phyloP scores from a whole-genome alignment of 179 eudicot species.

The Drosera spatulata region DNA sequence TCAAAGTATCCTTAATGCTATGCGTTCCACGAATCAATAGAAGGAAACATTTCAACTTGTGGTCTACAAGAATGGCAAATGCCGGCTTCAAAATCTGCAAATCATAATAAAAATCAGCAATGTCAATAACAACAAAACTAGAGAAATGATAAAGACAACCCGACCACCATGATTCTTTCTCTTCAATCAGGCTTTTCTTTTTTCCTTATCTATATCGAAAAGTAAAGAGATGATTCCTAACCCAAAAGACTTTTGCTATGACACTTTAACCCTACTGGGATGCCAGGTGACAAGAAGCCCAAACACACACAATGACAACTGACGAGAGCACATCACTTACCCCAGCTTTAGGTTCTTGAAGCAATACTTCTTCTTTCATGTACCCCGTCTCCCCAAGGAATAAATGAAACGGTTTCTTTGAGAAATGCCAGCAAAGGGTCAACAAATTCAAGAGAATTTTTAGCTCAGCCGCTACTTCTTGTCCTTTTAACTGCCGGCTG shows the following conservation, averaged over 20 bases:
- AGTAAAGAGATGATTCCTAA: too few species aligned
- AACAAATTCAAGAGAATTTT: constrained; percentile 60
- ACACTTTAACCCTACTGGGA: too few species aligned
- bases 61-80: constrained; percentile 81
- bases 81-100: constrained; percentile 98
- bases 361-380: constrained; percentile 68
- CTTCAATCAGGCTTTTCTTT: too few species aligned
- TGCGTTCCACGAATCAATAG: constrained; percentile 96
- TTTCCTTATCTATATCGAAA: too few species aligned
- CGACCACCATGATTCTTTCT: background rate
- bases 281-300: too few species aligned
- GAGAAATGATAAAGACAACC: background rate
- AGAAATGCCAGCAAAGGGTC: constrained; percentile 98
- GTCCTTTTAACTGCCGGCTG: constrained; percentile 59
- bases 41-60: constrained; percentile 50
- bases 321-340: constrained; percentile 33
- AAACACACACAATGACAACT: background rate
- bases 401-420: constrained; percentile 82
- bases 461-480: constrained; percentile 70
- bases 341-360: constrained; percentile 99
- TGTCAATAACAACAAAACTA: too few species aligned
- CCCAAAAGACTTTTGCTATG: too few species aligned
- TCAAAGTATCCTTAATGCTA: constrained; percentile 91
- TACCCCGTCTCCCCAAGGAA: constrained; percentile 92
- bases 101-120: background rate